Percentiles rank a stretch among this genome's conserved stretches.
Conservation (phyloP, 2,329 filamentous ascomycete genomes). For the Paecilomyces dactylethromorphus region DNA sequence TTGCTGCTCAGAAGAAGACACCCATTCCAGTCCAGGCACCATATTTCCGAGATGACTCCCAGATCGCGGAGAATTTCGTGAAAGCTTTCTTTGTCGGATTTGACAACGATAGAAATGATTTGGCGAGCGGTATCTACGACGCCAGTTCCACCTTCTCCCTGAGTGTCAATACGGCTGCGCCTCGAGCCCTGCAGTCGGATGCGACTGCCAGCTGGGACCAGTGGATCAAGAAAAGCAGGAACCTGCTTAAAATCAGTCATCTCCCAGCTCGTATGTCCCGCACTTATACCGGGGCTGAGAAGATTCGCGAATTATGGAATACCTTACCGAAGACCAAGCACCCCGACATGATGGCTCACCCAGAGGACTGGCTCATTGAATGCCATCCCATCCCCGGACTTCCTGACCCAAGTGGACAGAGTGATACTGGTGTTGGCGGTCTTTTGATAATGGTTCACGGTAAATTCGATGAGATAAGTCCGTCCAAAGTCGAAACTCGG, state of each 20-base stretch:
- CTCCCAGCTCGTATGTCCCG: conserved; percentile 58
- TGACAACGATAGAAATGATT: conserved; percentile 61
- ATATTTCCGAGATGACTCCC: conserved; percentile 66
- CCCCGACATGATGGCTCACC: conserved; percentile 59
- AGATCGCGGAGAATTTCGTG: conserved; percentile 70
- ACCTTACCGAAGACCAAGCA: conserved; percentile 67
- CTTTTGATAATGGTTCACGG: conserved; percentile 74
- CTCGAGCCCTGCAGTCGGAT: conserved; percentile 45
- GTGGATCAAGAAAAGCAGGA: conserved; percentile 73
- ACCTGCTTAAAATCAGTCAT: conserved; percentile 64
- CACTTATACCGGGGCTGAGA: conserved; percentile 56
- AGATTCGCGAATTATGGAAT: conserved; percentile 64
- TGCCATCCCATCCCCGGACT: conserved; percentile 68
- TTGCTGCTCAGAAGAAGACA: conserved; percentile 52
- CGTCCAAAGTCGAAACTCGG: conserved; percentile 55
- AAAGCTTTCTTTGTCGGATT: conserved; percentile 67
- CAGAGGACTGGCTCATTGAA: conserved; percentile 74
- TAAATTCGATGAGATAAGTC: conserved; percentile 69
- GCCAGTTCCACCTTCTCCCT: conserved; percentile 67
- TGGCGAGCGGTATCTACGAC: conserved; percentile 68
- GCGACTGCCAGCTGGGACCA: conserved; percentile 53
- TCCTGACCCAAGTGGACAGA: conserved; percentile 60
- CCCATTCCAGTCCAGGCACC: conserved; percentile 58
- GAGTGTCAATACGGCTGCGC: conserved; percentile 59
- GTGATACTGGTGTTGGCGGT: conserved; percentile 63